A percentile compares a stretch with the other conserved stretches of the same genome.
Evolutionary conservation across 1,284 basidiomycete species (phyloP).

Genomic region (Apiotrichum gracile): DNA sequence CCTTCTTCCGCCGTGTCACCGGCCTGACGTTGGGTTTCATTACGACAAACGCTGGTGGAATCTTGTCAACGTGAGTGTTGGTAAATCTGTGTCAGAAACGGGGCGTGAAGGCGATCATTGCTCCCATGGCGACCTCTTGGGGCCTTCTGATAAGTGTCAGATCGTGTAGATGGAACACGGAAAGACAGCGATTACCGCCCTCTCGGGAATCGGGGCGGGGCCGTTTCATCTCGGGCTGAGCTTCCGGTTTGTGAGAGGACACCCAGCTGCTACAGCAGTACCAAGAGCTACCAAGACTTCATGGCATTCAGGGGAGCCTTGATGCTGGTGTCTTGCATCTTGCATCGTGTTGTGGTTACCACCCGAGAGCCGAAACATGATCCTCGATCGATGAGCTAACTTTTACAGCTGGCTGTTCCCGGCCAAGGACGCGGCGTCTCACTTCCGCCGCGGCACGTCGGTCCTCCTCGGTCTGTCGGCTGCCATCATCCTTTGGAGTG

Average conservation of each 20-base stretch:
- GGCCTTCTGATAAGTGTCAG: no score
- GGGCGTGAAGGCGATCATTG: background rate
- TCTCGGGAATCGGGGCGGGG: no score
- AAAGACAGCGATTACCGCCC: no score
- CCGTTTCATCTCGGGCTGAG: no score
- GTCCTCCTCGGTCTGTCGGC: slow-evolving; percentile 21
- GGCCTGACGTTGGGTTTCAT: slow-evolving; percentile 56
- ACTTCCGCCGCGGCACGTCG: slow-evolving; percentile 48
- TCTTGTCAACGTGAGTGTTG: slow-evolving; percentile 49
- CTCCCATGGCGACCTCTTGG: background rate
- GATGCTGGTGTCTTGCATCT: no score
- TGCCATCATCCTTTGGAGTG: slow-evolving; percentile 14
- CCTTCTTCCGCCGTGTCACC: slow-evolving; percentile 55
- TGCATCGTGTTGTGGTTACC: no score
- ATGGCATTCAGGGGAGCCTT: no score
- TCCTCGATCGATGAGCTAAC: background rate
- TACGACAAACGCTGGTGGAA: slow-evolving; percentile 56
- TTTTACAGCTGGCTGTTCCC: slow-evolving; percentile 50
- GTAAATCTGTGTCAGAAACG: background rate
- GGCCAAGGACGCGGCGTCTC: slow-evolving; percentile 47
- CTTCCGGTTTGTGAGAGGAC: no score
- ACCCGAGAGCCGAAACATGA: no score
- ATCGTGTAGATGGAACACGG: no score
- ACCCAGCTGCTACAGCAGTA: no score
- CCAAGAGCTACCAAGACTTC: no score